phyloP scores from a whole-genome alignment of 2,329 filamentous ascomycete species.

The Neoascochyta sp. region DNA sequence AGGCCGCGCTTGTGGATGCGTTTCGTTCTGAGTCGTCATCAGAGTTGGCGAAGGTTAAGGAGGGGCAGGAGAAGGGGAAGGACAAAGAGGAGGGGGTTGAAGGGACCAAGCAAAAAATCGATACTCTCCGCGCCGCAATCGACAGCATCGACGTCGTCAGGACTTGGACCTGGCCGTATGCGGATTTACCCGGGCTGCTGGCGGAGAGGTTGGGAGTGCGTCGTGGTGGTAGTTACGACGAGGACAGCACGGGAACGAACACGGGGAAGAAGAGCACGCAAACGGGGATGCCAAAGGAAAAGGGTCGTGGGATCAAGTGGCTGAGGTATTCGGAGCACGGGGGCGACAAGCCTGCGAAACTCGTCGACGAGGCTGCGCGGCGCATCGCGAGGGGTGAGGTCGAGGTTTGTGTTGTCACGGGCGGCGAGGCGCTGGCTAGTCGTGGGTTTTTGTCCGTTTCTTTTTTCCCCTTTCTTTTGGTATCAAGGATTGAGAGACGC shows the following conservation, averaged over 20 bases:
- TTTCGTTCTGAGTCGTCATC: slow-evolving; percentile 27
- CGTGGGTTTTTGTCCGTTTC: slow-evolving; percentile 38
- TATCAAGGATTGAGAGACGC: too few species aligned
- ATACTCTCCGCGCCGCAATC: slow-evolving; percentile 48
- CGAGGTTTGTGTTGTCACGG: slow-evolving; percentile 58
- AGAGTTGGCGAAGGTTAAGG: slow-evolving; percentile 9
- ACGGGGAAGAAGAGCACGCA: too few species aligned
- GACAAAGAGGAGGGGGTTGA: too few species aligned
- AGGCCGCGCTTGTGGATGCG: slow-evolving; percentile 51
- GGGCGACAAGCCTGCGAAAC: slow-evolving; percentile 59
- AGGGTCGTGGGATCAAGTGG: slow-evolving; percentile 45
- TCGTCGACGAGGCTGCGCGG: slow-evolving; percentile 62
- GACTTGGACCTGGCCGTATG: slow-evolving; percentile 65
- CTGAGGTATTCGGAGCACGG: slow-evolving; percentile 56
- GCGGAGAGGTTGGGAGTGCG: slow-evolving; percentile 49
- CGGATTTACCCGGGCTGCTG: slow-evolving; percentile 55
- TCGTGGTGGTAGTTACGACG: too few species aligned
- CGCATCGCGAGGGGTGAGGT: slow-evolving; percentile 53
- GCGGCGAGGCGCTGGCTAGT: slow-evolving; percentile 63
- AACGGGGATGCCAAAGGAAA: too few species aligned
- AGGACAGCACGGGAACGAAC: too few species aligned
- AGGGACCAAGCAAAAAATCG: too few species aligned
- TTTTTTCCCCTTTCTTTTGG: too few species aligned
- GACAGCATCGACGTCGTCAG: slow-evolving; percentile 59
- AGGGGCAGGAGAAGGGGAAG: too few species aligned